Evolutionary conservation across 371 early-diverging fungal species (phyloP).

Genomic region (Rhizomucor miehei): DNA sequence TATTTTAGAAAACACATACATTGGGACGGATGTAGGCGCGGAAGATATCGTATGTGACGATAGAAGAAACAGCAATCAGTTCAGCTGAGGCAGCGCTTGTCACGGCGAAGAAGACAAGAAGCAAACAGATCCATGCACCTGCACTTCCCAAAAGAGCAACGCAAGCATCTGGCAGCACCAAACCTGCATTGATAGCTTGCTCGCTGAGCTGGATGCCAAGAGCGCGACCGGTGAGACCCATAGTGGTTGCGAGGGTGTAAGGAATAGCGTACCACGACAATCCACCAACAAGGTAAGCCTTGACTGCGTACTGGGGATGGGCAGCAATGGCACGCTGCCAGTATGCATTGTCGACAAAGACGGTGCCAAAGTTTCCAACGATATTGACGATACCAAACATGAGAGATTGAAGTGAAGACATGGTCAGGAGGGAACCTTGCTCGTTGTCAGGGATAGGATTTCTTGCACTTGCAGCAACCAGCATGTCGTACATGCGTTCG

Average conservation of each 20-base stretch:
- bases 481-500: conserved; percentile 61
- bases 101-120: conserved; percentile 72
- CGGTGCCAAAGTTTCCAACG: conserved; percentile 74
- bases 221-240: conserved; percentile 66
- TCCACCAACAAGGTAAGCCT: conserved; percentile 68
- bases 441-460: conserved; percentile 59
- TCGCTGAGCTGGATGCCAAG: conserved; percentile 50
- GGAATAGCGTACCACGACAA: conserved; percentile 74
- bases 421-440: conserved; percentile 64
- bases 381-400: conserved; percentile 73
- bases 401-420: conserved; percentile 60
- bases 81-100: conserved; percentile 69
- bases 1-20: conserved; percentile 4
- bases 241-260: conserved; percentile 66
- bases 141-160: conserved; percentile 56
- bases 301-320: conserved; percentile 62
- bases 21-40: conserved; percentile 63
- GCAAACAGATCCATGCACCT: conserved; percentile 60
- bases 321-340: conserved; percentile 75
- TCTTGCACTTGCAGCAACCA: conserved; percentile 39
- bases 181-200: conserved; percentile 56
- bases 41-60: conserved; percentile 67
- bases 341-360: conserved; percentile 71
- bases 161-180: conserved; percentile 65
- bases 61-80: conserved; percentile 68